These are phyloP conservation scores for Chrysoporthe austroafricana DNA, from an alignment of 2,329 filamentous ascomycete genomes.

Conservation along the genomic window DNA sequence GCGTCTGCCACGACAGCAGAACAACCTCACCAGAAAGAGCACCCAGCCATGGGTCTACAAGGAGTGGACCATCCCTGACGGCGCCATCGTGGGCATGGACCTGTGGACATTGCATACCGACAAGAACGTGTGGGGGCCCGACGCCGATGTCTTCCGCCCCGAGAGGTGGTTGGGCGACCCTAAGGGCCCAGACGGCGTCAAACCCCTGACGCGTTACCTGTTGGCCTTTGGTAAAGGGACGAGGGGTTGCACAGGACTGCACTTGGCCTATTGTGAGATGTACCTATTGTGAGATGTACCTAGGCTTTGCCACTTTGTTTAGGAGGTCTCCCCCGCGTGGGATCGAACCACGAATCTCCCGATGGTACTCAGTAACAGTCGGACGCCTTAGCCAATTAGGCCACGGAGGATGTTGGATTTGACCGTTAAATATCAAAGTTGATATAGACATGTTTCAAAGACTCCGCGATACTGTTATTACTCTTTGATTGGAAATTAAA, in stretches of 20 bases:
- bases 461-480: too few species aligned
- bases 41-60: not conserved
- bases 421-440: too few species aligned
- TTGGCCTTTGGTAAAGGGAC: not conserved
- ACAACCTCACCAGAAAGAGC: not conserved
- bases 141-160: not conserved
- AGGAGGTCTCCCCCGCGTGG: not conserved
- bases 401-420: too few species aligned
- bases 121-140: not conserved
- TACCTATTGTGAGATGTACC: not conserved
- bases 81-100: not conserved
- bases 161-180: constrained; percentile 5
- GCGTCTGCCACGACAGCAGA: constrained; percentile 1
- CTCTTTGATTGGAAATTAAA: too few species aligned
- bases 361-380: too few species aligned
- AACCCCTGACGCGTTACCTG: constrained; percentile 1
- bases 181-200: not conserved
- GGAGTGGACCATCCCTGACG: too few species aligned
- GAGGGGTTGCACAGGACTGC: not conserved
- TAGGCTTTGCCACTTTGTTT: constrained; percentile 6
- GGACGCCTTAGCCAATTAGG: too few species aligned
- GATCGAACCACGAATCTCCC: too few species aligned
- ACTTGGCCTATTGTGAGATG: constrained; percentile 4
- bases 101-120: not conserved
- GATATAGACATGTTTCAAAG: too few species aligned